Evolutionary conservation across 305 asterid species (phyloP), one percentile per base, ranked within the genome.

Genomic region (Fraxinus xanthoxyloides): DNA sequence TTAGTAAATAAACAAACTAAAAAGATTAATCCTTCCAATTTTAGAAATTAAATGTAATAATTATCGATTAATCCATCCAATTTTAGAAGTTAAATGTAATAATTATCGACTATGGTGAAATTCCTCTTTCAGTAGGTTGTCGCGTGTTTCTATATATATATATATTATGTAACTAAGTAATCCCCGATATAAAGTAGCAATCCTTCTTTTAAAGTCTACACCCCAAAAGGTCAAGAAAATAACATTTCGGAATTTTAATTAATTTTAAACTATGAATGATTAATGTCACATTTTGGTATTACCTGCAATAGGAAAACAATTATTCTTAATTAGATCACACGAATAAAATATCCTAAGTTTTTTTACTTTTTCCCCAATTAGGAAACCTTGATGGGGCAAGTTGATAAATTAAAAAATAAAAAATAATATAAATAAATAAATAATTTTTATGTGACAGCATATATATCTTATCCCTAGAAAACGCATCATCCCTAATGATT

Each of bases 321-420:
- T 77, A 30, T 75, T 63, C 69, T 40, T 13, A 63, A 63, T 63
- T 63, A 17, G 38, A 26, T 76, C 78, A 67, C 78, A 77, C 24
- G 40, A 77, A 77, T 48, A 69, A 77, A 51, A 82, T 81, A 81
- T 23, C 31, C 1, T n/a, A 69, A 12, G 15, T 54, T 77, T 34
- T 34, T 51, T 69, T 0, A 28, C 35, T 69, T 79, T 82, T 77
- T 77, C 82, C 87, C 87, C 74, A 82, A 77, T 84, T 77, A 84
- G 89, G 86, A 84, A 87, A 84, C 86, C 54, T 74, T 34, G 70
- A 78, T 19, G 79, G 82, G 76, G 19, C 84, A 86, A 82, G 82
- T 82, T 84, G 82, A 51, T 79, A 77, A 79, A 78, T 30, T 32
- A 34, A 12, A 30, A 67, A n/a, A n/a, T n/a, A n/a, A n/a, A n/a